Evolutionary conservation across 192 early-diverging fungal species (phyloP), one percentile per base, ranked within the genome.

Genomic region (Funneliformis mosseae): DNA sequence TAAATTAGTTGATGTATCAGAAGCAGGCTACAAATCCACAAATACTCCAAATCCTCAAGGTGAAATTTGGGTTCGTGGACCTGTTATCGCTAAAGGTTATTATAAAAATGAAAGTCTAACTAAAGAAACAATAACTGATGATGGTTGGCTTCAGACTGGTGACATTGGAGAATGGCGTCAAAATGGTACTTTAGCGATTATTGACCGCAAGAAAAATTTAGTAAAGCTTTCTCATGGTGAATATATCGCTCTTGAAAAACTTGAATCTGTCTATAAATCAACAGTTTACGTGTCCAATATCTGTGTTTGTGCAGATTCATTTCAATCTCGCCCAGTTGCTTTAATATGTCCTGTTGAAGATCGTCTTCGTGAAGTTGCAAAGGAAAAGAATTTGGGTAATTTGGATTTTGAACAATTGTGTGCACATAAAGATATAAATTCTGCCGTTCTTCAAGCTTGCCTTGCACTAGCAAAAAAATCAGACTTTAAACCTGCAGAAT

Each of bases 141-240:
- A 96, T 83, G 93, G 93, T 27, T 98, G 96, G 96, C 82, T 98
- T 68, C 89, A 84, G 83, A 97, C 95, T 18, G 96, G 96, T 66
- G 96, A 96, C 86, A 93, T 98, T 81, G 97, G 91, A 72, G 92
- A 94, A 88, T 94, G 92, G 93, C 86, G 90, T 64, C 82, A 88
- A 1, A 92, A 92, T 76, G 96, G 96, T 55, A 90, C 91, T 48
- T 80, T 99, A 38, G 83, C 87, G 18, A 91, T 99, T 66, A 95
- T 99, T 83, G 97, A 99, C 84, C 90, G 97, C 64, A 92, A 90
- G 81, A 96, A 96, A 90, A 99, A 98, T 85, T 89, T 99, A 69
- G 93, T 99, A 78, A 99, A 97, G 85, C 88, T 97, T 77, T 87
- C 91, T 7, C 89, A 95, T 82, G 97, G 96, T 81, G 96, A 97